These are phyloP conservation scores for Rickenella mellea DNA, from an alignment of 768 basidiomycete species.

Conservation along the genomic window DNA sequence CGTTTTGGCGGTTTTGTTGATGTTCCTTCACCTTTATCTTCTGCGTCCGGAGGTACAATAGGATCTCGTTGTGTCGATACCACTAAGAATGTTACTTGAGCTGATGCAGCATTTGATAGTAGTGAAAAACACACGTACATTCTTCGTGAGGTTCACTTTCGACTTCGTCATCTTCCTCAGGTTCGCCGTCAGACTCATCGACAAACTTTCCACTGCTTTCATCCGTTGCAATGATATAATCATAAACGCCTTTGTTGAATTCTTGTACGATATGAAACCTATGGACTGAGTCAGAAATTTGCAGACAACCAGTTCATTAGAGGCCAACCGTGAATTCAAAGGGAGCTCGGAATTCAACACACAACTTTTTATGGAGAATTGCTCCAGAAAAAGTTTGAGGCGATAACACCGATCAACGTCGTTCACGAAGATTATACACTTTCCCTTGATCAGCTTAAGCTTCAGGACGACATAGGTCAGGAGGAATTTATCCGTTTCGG, in stretches of 20 bases:
- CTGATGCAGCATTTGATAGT: background rate
- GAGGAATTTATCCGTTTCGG: conserved; percentile 96
- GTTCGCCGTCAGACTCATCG: conserved; percentile 32
- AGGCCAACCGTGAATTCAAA: conserved; percentile 70
- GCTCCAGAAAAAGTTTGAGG: conserved; percentile 95
- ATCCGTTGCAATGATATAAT: conserved; percentile 97
- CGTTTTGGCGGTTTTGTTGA: conserved; percentile 36
- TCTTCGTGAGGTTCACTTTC: conserved; percentile 26
- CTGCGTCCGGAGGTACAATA: conserved; percentile 4
- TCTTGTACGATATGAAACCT: conserved; percentile 97
- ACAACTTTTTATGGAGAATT: conserved; percentile 93
- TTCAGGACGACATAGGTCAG: conserved; percentile 94
- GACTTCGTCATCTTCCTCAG: conserved; percentile 26
- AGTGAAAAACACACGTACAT: conserved; percentile 15
- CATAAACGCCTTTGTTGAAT: conserved; percentile 97
- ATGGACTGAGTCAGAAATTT: background rate
- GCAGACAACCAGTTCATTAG: background rate
- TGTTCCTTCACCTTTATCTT: conserved; percentile 12
- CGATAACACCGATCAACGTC: conserved; percentile 91
- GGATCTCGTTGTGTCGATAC: conserved; percentile 34
- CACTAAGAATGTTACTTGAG: background rate
- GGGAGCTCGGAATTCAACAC: conserved; percentile 95
- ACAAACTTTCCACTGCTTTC: conserved; percentile 58
- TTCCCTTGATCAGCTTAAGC: conserved; percentile 89
- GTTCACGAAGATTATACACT: conserved; percentile 95